Evolutionary conservation across 2,329 filamentous ascomycete species (phyloP).

Genomic region (Exophiala lecanii-corni): DNA sequence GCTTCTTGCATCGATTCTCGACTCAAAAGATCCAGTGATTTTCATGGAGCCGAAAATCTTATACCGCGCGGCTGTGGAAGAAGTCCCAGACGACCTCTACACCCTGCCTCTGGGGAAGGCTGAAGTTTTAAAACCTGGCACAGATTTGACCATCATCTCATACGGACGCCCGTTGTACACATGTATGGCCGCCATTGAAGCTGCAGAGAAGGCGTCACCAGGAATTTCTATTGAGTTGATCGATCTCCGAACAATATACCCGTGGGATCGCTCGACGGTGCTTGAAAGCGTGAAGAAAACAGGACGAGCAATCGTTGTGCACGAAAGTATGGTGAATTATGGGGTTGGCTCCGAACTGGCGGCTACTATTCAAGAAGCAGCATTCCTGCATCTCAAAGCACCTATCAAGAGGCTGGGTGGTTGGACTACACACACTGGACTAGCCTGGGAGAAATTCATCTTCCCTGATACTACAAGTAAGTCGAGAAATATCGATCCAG

Average conservation of each 20-base stretch:
- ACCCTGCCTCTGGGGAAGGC: slow-evolving; percentile 80
- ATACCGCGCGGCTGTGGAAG: slow-evolving; percentile 85
- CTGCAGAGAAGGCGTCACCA: slow-evolving; percentile 64
- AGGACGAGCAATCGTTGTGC: slow-evolving; percentile 78
- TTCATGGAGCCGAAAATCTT: slow-evolving; percentile 95
- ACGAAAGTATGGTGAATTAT: slow-evolving; percentile 87
- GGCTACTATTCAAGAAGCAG: slow-evolving; percentile 79
- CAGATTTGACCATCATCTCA: slow-evolving; percentile 75
- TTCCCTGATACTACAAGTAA: slow-evolving; percentile 81
- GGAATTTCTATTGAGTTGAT: slow-evolving; percentile 80
- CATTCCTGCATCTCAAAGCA: slow-evolving; percentile 77
- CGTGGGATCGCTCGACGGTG: slow-evolving; percentile 80
- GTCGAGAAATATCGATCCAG: slow-evolving; percentile 37
- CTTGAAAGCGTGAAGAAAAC: slow-evolving; percentile 81
- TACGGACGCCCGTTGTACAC: slow-evolving; percentile 90
- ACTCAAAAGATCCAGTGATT: slow-evolving; percentile 76
- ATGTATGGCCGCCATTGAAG: slow-evolving; percentile 70
- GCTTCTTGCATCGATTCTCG: slow-evolving; percentile 68
- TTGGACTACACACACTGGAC: slow-evolving; percentile 76
- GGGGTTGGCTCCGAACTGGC: slow-evolving; percentile 89
- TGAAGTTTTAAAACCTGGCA: slow-evolving; percentile 74
- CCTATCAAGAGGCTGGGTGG: slow-evolving; percentile 79
- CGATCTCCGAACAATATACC: slow-evolving; percentile 81
- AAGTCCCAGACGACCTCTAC: slow-evolving; percentile 77
- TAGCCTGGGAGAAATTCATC: slow-evolving; percentile 75